phyloP scores from a whole-genome alignment of 2,329 filamentous ascomycete species.

The Leptographium flavum region DNA sequence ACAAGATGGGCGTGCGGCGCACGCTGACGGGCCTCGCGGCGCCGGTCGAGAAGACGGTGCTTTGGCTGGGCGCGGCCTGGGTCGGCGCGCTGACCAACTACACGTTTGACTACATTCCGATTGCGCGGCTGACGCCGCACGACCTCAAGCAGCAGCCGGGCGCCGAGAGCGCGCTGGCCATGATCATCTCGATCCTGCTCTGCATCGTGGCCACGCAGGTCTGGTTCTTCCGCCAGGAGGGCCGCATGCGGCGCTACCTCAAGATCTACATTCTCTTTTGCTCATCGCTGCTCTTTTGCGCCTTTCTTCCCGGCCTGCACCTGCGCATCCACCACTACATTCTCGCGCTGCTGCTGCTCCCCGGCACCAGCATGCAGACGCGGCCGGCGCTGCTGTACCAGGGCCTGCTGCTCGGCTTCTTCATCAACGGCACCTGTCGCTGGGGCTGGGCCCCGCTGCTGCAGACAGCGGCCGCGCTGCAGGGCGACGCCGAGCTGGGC shows the following conservation, averaged over 20 bases:
- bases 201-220: constrained; percentile 60
- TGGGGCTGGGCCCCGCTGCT: constrained; percentile 90
- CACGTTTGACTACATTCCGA: constrained; percentile 87
- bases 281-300: constrained; percentile 50
- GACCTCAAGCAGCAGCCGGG: constrained; percentile 84
- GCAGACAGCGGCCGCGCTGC: constrained; percentile 62
- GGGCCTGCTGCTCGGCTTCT: constrained; percentile 76
- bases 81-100: constrained; percentile 88
- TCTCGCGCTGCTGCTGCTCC: constrained; percentile 70
- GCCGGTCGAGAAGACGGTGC: constrained; percentile 76
- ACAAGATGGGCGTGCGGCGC: constrained; percentile 62
- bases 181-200: constrained; percentile 59
- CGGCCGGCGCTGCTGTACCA: constrained; percentile 76
- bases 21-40: constrained; percentile 60
- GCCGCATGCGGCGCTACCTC: constrained; percentile 62
- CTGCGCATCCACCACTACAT: constrained; percentile 94
- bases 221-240: constrained; percentile 77
- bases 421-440: constrained; percentile 83
- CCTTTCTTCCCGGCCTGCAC: constrained; percentile 61
- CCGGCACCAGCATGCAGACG: constrained; percentile 80
- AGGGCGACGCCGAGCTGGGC: constrained; percentile 50
- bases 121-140: constrained; percentile 78
- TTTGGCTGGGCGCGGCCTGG: constrained; percentile 87
- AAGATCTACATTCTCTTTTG: constrained; percentile 61
- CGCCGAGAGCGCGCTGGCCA: constrained; percentile 65